Conservation (phyloP, 2,329 filamentous ascomycete species). For the Aspergillus novofumigatus region DNA sequence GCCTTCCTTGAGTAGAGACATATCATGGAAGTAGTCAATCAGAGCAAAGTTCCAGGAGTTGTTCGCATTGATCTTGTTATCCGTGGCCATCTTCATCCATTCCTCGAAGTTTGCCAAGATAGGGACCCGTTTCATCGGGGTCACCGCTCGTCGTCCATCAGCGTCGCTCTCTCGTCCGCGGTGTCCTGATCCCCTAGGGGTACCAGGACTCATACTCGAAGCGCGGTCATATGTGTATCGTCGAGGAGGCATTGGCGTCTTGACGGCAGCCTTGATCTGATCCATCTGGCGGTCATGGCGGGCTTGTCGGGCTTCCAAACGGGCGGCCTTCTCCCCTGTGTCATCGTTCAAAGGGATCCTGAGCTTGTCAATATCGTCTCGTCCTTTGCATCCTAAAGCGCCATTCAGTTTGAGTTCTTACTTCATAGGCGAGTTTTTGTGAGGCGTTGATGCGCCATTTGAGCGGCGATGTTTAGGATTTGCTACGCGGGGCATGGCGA, state of each 20-base stretch:
- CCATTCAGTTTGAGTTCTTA: constrained; percentile 23
- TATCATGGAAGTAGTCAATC: constrained; percentile 99
- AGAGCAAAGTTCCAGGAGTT: constrained; percentile 99
- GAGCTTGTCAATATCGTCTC: constrained; percentile 13
- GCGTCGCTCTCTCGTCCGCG: constrained; percentile 46
- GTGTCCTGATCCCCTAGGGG: constrained; percentile 41
- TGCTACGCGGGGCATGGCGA: constrained; percentile 54
- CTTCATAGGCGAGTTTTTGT: constrained; percentile 50
- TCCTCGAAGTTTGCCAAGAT: constrained; percentile 98
- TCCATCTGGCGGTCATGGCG: constrained; percentile 88
- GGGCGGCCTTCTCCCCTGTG: constrained; percentile 81
- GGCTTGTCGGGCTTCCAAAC: constrained; percentile 81
- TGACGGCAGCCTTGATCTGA: constrained; percentile 74
- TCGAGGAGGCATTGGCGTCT: constrained; percentile 40
- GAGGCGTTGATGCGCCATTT: constrained; percentile 47
- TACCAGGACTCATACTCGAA: constrained; percentile 46
- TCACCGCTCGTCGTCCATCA: constrained; percentile 68
- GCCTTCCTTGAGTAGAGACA: constrained; percentile 93
- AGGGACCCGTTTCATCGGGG: constrained; percentile 92
- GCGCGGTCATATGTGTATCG: constrained; percentile 36
- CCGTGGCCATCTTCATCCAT: constrained; percentile 99
- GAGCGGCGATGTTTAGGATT: constrained; percentile 45
- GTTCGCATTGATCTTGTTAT: constrained; percentile 97
- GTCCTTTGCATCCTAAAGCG: background rate
- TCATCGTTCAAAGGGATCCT: constrained; percentile 97